These are phyloP conservation scores for Penicillium longicatenatum DNA, from an alignment of 495 filamentous ascomycete species.

Conservation along the genomic window DNA sequence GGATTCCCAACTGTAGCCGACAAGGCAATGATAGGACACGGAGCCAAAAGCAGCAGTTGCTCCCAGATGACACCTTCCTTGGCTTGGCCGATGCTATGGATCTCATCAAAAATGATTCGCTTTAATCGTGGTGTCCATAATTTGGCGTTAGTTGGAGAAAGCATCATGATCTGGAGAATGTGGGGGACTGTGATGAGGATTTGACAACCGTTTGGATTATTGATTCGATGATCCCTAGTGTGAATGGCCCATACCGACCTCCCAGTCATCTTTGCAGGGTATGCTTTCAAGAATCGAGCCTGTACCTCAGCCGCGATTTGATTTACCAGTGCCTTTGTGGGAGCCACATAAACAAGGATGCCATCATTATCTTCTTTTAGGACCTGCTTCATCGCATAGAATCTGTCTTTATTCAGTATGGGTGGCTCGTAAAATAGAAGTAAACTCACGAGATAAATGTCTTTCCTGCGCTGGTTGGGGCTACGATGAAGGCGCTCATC, in stretches of 20 bases:
- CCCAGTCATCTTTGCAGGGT: constrained; percentile 48
- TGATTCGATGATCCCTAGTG: constrained; percentile 70
- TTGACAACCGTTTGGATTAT: constrained; percentile 70
- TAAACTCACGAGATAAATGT: constrained; percentile 54
- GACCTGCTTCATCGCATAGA: constrained; percentile 80
- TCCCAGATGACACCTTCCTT: constrained; percentile 83
- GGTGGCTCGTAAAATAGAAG: background rate
- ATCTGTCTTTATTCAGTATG: constrained; percentile 31
- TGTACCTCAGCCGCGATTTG: constrained; percentile 78
- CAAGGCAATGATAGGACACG: constrained; percentile 78
- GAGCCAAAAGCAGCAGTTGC: constrained; percentile 70
- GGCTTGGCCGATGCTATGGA: constrained; percentile 78
- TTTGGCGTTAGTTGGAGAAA: constrained; percentile 65
- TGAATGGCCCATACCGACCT: constrained; percentile 79
- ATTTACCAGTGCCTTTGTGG: constrained; percentile 81
- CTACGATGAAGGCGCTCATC: constrained; percentile 71
- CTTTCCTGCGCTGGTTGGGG: constrained; percentile 72
- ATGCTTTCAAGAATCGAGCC: constrained; percentile 66
- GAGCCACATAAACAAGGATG: constrained; percentile 75
- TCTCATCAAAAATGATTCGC: constrained; percentile 80
- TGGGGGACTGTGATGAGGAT: constrained; percentile 77
- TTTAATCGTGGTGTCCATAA: constrained; percentile 66
- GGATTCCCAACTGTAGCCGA: constrained; percentile 83
- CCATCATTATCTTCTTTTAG: constrained; percentile 65
- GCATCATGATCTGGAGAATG: constrained; percentile 77